Base-by-base conservation (phyloP, 2,329 filamentous ascomycete species). In the Akanthomyces muscarius region DNA sequence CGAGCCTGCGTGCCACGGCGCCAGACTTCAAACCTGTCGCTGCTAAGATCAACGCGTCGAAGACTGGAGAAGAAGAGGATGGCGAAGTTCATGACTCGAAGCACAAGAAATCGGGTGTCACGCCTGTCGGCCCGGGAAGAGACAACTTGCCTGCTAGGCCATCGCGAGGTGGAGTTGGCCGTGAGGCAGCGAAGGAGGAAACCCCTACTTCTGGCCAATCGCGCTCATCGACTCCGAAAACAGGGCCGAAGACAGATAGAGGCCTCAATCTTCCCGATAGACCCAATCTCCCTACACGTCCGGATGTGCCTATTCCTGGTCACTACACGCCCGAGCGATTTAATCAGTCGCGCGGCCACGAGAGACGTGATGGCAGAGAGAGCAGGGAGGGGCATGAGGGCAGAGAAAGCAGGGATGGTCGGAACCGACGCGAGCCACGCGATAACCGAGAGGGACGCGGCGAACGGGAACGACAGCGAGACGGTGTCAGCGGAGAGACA, bases 21-120 rank as follows among this genome's bases (percentile, higher is more conserved):
- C 72, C 81, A 13, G 84, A 89, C 41, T 91, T 91, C 73, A 88
- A 85, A 69, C 86, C 88, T 5, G 71, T 76, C 56, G 68, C 73
- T 25, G 66, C 74, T 63, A 75, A 74, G 79, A 79, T 28, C 18
- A 42, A 74, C 64, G 69, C 68, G 53, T 13, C 52, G 28, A 63
- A 65, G 63, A 65, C 73, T 14, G 72, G 73, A 1, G 86, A 88
- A 65, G 84, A 85, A 60, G 89, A 92, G 71, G 89, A 92, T 70
- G 89, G 89, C 23, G 89, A 92, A 71, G 88, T 91, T 28, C 84
- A 86, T 66, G 89, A 91, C 68, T 79, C 77, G 41, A 86, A 71
- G 55, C 71, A 73, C 13, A 68, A 68, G 33, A 41, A 53, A 16
- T 53, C 64, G 4, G 55, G 55, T 23, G 59, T 54, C 13, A 48